Conservation (phyloP, 305 asterid genomes). For the Fraxinus floribunda region DNA sequence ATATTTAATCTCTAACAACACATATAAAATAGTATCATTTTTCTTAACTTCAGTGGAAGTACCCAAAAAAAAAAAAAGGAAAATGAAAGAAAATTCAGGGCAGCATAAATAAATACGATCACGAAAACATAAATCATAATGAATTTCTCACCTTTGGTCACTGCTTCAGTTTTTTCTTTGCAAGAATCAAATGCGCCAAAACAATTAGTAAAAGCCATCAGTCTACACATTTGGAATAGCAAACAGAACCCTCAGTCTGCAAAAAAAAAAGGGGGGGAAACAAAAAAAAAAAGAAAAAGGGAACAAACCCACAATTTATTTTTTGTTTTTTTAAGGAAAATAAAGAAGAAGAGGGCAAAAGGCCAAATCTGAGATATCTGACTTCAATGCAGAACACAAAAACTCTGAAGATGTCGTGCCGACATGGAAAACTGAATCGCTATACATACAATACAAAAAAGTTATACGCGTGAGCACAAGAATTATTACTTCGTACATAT, state of each 20-base stretch:
- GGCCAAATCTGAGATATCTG: neutral
- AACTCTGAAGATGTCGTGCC: neutral
- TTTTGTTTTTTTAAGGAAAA: neutral
- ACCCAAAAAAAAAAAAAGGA: neutral
- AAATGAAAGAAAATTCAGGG: neutral
- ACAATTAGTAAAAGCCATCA: slow-evolving; percentile 46
- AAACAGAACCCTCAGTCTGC: no score
- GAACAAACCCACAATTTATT: neutral
- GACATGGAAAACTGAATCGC: neutral
- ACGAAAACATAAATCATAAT: neutral
- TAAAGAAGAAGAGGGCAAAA: neutral
- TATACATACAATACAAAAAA: neutral
- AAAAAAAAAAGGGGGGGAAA: no score
- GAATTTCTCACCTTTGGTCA: slow-evolving; percentile 35
- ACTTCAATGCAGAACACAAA: neutral
- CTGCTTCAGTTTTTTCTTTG: slow-evolving; percentile 25
- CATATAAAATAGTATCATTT: neutral
- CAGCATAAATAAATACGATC: neutral
- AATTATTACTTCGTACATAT: neutral
- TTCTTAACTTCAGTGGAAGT: neutral
- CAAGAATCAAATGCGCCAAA: slow-evolving; percentile 50
- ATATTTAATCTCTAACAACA: neutral
- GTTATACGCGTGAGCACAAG: neutral
- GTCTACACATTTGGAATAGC: neutral
- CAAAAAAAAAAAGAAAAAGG: no score